Conservation (phyloP, 73 alveolate species). For the Stentor coeruleus region DNA sequence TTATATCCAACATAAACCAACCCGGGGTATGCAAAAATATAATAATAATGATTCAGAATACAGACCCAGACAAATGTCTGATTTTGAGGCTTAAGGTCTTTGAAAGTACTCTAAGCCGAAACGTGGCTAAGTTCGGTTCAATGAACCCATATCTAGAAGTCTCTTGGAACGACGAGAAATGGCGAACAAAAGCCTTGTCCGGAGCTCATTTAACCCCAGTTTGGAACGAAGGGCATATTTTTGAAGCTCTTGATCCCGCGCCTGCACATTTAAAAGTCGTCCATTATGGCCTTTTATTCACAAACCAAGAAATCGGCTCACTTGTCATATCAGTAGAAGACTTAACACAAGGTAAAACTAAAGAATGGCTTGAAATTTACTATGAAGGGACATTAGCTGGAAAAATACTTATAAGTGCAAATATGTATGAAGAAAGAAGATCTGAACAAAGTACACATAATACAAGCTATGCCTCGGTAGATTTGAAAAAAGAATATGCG, state of each 20-base stretch:
- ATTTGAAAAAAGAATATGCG: not conserved
- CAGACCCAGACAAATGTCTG: not conserved
- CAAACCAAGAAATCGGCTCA: not conserved
- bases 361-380: not conserved
- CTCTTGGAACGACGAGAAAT: not conserved
- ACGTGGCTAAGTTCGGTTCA: constrained; percentile 13
- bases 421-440: not conserved
- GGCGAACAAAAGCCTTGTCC: constrained; percentile 9
- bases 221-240: constrained; percentile 5
- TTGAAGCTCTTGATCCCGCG: not conserved
- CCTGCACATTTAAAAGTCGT: not conserved
- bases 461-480: not conserved
- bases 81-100: not conserved
- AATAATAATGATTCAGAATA: not conserved
- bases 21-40: no score
- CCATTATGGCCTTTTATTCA: not conserved
- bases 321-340: not conserved
- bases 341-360: not conserved
- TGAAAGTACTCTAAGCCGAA: not conserved
- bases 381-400: not conserved
- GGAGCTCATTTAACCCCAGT: not conserved
- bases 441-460: not conserved
- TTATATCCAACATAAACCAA: no score
- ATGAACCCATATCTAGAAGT: constrained; percentile 15
- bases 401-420: not conserved